Percentiles rank a stretch among this genome's conserved stretches.
Evolutionary conservation across 2,329 filamentous ascomycete genomes (phyloP).

Genomic region (Monilinia fructicola): DNA sequence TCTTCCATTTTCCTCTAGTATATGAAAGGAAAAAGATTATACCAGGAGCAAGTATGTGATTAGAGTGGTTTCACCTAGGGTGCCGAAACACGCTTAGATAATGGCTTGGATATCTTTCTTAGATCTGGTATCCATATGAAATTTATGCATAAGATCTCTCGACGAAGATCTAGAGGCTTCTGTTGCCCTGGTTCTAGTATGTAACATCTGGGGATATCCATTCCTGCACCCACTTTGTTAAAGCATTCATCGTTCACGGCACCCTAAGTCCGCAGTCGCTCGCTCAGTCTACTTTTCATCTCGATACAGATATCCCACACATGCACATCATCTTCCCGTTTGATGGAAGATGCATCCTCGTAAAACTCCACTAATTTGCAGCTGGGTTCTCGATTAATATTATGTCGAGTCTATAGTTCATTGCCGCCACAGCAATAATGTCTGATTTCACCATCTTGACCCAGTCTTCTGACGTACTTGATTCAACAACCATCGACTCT

Average conservation of each 20-base stretch:
- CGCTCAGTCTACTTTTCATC: background rate
- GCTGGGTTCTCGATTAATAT: background rate
- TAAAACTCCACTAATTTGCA: background rate
- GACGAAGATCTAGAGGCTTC: background rate
- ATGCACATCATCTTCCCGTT: background rate
- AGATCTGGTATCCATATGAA: background rate
- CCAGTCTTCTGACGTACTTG: background rate
- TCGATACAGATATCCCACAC: background rate
- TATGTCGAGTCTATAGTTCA: background rate
- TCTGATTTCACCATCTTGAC: background rate
- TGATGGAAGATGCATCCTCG: background rate
- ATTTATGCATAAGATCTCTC: background rate
- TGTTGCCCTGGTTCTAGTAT: no score
- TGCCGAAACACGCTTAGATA: background rate
- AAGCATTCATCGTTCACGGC: no score
- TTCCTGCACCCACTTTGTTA: background rate
- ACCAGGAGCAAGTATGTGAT: background rate
- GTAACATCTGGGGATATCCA: background rate
- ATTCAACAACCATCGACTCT: background rate
- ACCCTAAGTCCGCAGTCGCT: background rate
- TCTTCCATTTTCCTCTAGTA: no score
- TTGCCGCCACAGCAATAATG: background rate
- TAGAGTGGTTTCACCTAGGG: background rate
- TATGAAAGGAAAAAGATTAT: no score
- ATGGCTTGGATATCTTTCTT: background rate